These are phyloP conservation scores for Pholiota molesta DNA, from an alignment of 768 basidiomycete genomes.

Conservation along the genomic window DNA sequence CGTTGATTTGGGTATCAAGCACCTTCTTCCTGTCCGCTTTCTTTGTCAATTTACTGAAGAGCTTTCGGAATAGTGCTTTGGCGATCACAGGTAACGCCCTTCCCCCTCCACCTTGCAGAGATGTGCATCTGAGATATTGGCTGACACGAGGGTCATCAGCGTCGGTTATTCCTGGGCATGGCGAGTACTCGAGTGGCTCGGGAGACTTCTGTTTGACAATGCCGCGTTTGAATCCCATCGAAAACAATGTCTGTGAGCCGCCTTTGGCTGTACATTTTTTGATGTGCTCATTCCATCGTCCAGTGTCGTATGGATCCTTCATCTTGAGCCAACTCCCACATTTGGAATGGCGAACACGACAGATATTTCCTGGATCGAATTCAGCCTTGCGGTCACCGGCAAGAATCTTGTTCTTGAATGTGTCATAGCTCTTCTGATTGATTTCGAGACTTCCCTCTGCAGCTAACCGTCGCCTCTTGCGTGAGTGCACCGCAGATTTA, in stretches of 20 bases:
- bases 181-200: background rate
- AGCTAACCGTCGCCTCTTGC: background rate
- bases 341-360: constrained; percentile 5
- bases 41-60: constrained; percentile 10
- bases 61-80: constrained; percentile 1
- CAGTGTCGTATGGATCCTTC: constrained; percentile 15
- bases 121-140: constrained; percentile 18
- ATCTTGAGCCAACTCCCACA: constrained; percentile 13
- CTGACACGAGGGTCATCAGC: background rate
- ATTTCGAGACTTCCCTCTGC: constrained; percentile 9
- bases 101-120: constrained; percentile 18
- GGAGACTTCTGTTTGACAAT: background rate
- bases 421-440: background rate
- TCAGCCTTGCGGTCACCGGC: constrained; percentile 10
- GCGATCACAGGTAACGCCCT: constrained; percentile 12
- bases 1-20: constrained; percentile 14
- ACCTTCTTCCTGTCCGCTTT: constrained; percentile 4
- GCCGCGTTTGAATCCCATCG: background rate
- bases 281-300: constrained; percentile 14
- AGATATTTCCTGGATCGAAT: constrained; percentile 4
- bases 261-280: background rate
- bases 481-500: constrained; percentile 15
- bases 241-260: background rate
- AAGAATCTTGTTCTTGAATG: constrained; percentile 15
- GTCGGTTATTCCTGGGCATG: constrained; percentile 15